phyloP scores from a whole-genome alignment of 2,329 filamentous ascomycete genomes.

The Simplicillium aogashimaense region DNA sequence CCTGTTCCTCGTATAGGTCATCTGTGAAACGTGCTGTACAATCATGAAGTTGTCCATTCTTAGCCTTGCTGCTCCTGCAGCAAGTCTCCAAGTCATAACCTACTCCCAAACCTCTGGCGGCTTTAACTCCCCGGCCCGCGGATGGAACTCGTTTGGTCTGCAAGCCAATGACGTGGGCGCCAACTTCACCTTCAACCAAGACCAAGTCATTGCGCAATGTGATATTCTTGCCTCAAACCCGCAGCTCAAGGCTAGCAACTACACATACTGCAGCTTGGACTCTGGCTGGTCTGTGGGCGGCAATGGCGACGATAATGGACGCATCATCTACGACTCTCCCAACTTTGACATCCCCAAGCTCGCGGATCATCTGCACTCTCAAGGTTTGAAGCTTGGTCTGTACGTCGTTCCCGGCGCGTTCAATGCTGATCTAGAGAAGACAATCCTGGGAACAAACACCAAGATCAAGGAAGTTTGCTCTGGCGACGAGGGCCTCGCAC shows the following conservation, averaged over 20 bases:
- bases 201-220: slow-evolving; percentile 10
- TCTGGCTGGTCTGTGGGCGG: slow-evolving; percentile 12
- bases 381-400: slow-evolving; percentile 9
- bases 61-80: background rate
- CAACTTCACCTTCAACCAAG: slow-evolving; percentile 8
- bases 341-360: slow-evolving; percentile 9
- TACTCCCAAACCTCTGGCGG: slow-evolving; percentile 9
- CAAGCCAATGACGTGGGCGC: slow-evolving; percentile 8
- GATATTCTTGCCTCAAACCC: slow-evolving; percentile 5
- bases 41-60: too few species aligned
- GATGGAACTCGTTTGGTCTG: slow-evolving; percentile 12
- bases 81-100: slow-evolving; percentile 8
- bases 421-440: slow-evolving; percentile 9
- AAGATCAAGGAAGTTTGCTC: slow-evolving; percentile 10
- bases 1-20: too few species aligned
- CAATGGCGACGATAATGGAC: slow-evolving; percentile 10
- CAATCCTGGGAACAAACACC: slow-evolving; percentile 8
- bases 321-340: slow-evolving; percentile 9
- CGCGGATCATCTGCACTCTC: slow-evolving; percentile 9
- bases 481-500: slow-evolving; percentile 9
- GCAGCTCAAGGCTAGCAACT: slow-evolving; percentile 3
- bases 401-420: slow-evolving; percentile 12
- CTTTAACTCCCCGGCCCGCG: slow-evolving; percentile 7
- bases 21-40: too few species aligned
- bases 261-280: slow-evolving; percentile 11